These are phyloP conservation scores for Lobosporangium transversale DNA, from an alignment of 192 early-diverging fungal genomes.

Conservation along the genomic window DNA sequence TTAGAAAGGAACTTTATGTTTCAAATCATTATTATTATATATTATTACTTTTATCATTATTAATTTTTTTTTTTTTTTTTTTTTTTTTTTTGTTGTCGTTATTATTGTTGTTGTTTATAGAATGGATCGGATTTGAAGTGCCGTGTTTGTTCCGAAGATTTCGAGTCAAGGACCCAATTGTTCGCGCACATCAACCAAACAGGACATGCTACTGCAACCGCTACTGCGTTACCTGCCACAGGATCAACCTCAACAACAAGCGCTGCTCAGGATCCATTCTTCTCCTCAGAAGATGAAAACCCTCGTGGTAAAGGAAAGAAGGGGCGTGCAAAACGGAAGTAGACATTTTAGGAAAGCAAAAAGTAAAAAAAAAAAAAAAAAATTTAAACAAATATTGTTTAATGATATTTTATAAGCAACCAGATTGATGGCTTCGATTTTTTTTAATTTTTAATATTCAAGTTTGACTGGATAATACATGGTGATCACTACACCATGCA, in stretches of 20 bases:
- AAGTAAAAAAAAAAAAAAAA: neutral
- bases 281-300: constrained; percentile 41
- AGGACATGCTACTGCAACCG: constrained; percentile 80
- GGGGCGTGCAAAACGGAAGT: constrained; percentile 48
- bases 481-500: too few relatives aligned
- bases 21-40: too few relatives aligned
- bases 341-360: constrained; percentile 1
- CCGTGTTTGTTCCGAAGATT: constrained; percentile 81
- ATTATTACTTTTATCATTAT: neutral
- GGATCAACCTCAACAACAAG: neutral
- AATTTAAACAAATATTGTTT: too few relatives aligned
- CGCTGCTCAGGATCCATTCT: constrained; percentile 1
- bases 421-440: too few relatives aligned
- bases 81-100: too few relatives aligned
- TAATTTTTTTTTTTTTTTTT: constrained; percentile 1
- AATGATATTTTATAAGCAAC: too few relatives aligned
- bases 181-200: constrained; percentile 89
- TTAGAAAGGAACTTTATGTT: too few relatives aligned
- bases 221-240: neutral
- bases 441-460: too few relatives aligned
- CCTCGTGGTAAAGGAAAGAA: constrained; percentile 49
- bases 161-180: constrained; percentile 82
- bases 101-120: too few relatives aligned
- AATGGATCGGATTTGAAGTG: constrained; percentile 66
- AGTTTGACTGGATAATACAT: too few relatives aligned